These are phyloP conservation scores for Geotrichum europaeum DNA, from an alignment of 1,139 yeast genomes.

Conservation along the genomic window DNA sequence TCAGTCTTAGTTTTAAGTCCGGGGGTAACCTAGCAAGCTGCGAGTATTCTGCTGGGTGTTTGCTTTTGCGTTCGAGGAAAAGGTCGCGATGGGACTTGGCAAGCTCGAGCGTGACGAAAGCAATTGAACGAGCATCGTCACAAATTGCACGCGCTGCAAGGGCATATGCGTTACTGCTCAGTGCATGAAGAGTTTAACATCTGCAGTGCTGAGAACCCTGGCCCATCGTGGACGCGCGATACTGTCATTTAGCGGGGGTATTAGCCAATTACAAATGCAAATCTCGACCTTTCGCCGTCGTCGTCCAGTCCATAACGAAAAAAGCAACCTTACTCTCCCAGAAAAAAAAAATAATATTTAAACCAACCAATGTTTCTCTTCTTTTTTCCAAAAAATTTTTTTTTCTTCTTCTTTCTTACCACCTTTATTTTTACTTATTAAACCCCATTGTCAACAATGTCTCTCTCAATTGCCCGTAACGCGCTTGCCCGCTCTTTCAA, in stretches of 20 bases:
- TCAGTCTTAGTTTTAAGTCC: too few species aligned
- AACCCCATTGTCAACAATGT: constrained; percentile 4
- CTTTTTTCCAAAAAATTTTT: neutral
- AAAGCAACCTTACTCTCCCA: neutral
- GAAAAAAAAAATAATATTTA: neutral
- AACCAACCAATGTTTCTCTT: neutral
- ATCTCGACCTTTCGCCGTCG: neutral
- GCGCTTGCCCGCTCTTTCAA: constrained; percentile 15
- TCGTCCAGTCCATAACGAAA: neutral
- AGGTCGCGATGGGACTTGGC: too few species aligned
- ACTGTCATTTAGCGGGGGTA: neutral
- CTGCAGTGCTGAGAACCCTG: neutral
- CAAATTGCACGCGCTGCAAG: too few species aligned
- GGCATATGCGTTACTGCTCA: neutral
- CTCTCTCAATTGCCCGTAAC: constrained; percentile 16
- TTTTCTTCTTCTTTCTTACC: neutral
- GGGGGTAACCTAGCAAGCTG: too few species aligned
- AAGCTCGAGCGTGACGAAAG: too few species aligned
- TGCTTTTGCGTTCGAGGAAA: too few species aligned
- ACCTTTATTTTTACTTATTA: neutral
- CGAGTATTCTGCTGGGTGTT: too few species aligned
- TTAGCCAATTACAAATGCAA: neutral
- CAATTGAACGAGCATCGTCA: too few species aligned
- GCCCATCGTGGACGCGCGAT: neutral
- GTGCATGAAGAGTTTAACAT: neutral